Conservation (phyloP, 306 rosid species). For the Citrullus colocynthis region DNA sequence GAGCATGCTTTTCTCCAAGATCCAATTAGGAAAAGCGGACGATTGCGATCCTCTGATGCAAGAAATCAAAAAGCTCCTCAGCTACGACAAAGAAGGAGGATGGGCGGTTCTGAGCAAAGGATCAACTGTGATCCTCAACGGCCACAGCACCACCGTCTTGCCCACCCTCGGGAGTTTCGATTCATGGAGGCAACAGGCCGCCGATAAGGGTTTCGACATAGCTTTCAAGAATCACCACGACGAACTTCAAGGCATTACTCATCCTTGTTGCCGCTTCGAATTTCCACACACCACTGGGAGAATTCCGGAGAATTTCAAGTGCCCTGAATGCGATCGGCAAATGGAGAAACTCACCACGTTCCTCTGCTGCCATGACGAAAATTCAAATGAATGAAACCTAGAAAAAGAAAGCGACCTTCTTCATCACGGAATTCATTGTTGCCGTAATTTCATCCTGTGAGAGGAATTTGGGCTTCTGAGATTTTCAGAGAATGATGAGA, state of each 20-base stretch:
- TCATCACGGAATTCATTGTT: neutral
- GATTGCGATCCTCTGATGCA: constrained; percentile 31
- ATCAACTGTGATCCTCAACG: constrained; percentile 26
- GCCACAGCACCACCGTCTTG: constrained; percentile 22
- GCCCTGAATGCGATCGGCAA: constrained; percentile 14
- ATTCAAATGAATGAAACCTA: neutral
- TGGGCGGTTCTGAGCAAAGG: constrained; percentile 46
- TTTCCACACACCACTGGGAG: constrained; percentile 4
- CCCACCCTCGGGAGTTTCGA: constrained; percentile 30
- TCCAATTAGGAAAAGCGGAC: constrained; percentile 28
- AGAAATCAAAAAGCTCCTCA: constrained; percentile 33
- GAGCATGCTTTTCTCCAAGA: constrained; percentile 57
- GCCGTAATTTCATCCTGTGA: neutral
- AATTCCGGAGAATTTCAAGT: constrained; percentile 5
- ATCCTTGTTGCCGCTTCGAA: constrained; percentile 10
- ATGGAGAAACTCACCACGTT: constrained; percentile 46
- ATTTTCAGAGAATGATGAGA: no score
- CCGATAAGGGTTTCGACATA: constrained; percentile 21
- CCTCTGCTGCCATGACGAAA: constrained; percentile 43
- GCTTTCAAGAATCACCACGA: constrained; percentile 23
- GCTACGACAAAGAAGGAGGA: constrained; percentile 36
- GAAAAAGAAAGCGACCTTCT: neutral
- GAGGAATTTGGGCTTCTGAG: neutral
- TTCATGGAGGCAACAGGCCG: constrained; percentile 26
- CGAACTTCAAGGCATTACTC: constrained; percentile 15